These are phyloP conservation scores for Ceratocystis lukuohia DNA, from an alignment of 2,329 filamentous ascomycete species.

Conservation along the genomic window DNA sequence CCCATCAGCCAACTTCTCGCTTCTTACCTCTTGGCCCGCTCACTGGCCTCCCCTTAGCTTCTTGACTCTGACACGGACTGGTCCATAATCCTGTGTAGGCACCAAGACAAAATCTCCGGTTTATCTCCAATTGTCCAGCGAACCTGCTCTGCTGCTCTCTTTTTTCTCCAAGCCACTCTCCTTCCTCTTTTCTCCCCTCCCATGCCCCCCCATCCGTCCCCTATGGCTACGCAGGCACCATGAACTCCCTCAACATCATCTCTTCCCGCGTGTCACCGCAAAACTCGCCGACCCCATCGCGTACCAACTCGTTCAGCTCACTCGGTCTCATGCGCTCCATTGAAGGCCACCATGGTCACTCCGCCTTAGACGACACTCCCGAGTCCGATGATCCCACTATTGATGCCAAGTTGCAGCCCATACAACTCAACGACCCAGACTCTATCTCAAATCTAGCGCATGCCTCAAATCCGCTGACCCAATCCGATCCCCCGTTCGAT, in stretches of 20 bases:
- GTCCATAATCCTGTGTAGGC: background rate
- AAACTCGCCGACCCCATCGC: conserved; percentile 41
- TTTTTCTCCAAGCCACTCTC: background rate
- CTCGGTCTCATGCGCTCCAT: conserved; percentile 34
- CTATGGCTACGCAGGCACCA: conserved; percentile 51
- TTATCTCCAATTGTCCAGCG: too few species aligned
- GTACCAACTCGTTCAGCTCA: conserved; percentile 47
- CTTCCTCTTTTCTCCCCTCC: background rate
- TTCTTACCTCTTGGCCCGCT: background rate
- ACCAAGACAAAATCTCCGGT: background rate
- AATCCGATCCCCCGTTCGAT: conserved; percentile 21
- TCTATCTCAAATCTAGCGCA: conserved; percentile 17
- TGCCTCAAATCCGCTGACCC: conserved; percentile 25
- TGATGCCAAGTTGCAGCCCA: conserved; percentile 8
- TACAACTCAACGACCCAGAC: conserved; percentile 27
- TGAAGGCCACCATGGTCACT: conserved; percentile 20
- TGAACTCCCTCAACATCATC: conserved; percentile 96
- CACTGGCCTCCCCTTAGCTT: background rate
- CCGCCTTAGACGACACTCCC: conserved; percentile 30
- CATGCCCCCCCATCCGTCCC: conserved; percentile 17
- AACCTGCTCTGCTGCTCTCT: too few species aligned
- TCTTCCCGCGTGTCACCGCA: conserved; percentile 64
- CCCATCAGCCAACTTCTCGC: background rate
- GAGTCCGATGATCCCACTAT: conserved; percentile 21
- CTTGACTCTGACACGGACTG: background rate